Conservation (phyloP, 2,329 filamentous ascomycete genomes). For the Whalleya microplaca region DNA sequence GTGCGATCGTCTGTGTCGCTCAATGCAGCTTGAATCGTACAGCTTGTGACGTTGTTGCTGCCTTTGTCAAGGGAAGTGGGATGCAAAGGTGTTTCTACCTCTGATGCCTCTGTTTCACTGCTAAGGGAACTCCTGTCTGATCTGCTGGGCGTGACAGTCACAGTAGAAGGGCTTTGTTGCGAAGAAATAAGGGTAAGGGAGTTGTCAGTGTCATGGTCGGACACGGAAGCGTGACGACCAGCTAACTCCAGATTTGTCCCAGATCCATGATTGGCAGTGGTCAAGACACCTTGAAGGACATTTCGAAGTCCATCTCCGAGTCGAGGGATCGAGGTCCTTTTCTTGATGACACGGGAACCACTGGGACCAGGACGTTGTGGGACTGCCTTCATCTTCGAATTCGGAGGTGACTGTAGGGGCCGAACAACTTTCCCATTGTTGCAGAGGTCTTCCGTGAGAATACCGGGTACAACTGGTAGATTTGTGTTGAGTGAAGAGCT, state of each 20-base stretch:
- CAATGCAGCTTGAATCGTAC: not conserved
- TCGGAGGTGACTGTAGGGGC: not conserved
- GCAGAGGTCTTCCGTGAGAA: not conserved
- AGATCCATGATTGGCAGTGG: not conserved
- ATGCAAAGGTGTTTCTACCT: not conserved
- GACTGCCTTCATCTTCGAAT: conserved; percentile 19
- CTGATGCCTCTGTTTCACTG: not conserved
- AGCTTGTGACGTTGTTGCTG: not conserved
- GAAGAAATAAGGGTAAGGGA: not conserved
- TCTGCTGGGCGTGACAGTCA: not conserved
- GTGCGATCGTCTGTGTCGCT: not conserved
- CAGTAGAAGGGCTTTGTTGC: not conserved
- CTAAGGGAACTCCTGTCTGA: not conserved
- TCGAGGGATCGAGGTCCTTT: conserved; percentile 20
- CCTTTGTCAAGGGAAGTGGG: not conserved
- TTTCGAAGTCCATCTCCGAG: conserved; percentile 30
- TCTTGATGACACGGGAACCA: conserved; percentile 28
- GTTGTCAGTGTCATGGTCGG: not conserved
- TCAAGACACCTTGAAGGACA: not conserved
- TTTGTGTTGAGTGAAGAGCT: not conserved
- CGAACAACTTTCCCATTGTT: not conserved
- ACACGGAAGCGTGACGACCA: not conserved
- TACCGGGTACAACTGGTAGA: not conserved
- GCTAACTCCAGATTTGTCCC: not conserved
- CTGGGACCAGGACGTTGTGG: conserved; percentile 24